Evolutionary conservation across 2,329 filamentous ascomycete genomes (phyloP).

Genomic region (Sporothrix mexicana): DNA sequence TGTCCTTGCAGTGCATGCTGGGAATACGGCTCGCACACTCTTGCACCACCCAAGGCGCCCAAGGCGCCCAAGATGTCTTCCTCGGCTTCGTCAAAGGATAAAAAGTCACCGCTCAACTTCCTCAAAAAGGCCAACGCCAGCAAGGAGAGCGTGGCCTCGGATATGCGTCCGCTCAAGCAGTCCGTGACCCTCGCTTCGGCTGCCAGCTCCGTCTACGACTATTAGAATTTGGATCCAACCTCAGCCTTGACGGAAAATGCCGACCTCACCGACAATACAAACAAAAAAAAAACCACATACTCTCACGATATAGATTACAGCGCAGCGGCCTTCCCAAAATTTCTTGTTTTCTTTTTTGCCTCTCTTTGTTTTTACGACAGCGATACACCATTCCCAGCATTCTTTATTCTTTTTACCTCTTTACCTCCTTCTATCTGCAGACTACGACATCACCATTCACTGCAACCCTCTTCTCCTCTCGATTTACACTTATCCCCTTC

Average conservation of each 20-base stretch:
- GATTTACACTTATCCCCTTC: background rate
- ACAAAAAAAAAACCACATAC: background rate
- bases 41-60: slow-evolving; percentile 25
- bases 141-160: slow-evolving; percentile 34
- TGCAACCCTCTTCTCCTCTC: background rate
- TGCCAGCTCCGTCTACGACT: slow-evolving; percentile 18
- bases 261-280: background rate
- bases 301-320: background rate
- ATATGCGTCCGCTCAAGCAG: slow-evolving; percentile 29
- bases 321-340: background rate
- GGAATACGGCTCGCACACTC: slow-evolving; percentile 33
- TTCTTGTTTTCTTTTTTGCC: background rate
- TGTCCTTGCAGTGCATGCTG: slow-evolving; percentile 37
- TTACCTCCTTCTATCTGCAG: too few relatives aligned
- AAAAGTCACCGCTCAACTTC: slow-evolving; percentile 27
- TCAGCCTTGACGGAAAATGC: background rate
- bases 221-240: background rate
- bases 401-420: too few relatives aligned
- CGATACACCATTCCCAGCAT: too few relatives aligned
- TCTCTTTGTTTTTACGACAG: background rate
- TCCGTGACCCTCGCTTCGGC: background rate
- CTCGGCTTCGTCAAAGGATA: slow-evolving; percentile 11
- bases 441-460: background rate
- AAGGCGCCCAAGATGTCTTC: slow-evolving; percentile 20
- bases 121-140: slow-evolving; percentile 31